Evolutionary conservation across 176 grass and related monocot genomes (phyloP), one percentile per base, ranked within the genome.

Genomic region (Areca catechu): DNA sequence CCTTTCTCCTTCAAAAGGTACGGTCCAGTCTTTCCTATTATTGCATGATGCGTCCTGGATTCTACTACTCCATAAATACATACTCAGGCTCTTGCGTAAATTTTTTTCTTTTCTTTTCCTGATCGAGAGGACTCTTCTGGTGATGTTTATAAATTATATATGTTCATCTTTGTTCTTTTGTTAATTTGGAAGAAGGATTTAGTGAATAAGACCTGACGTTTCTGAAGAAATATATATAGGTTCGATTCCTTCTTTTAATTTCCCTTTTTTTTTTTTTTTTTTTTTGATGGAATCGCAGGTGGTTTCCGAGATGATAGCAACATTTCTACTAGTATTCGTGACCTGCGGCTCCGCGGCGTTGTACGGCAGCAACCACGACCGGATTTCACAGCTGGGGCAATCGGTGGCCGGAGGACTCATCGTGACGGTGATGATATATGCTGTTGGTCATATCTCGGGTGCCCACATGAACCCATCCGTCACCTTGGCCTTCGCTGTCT

Each of bases 391-490:
- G 70, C 81, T 98, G 22, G 93, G 93, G 5, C 82, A 86, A 58
- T 98, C 93, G 22, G 73, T 98, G 30, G 93, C 83, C 4, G 93
- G 87, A 48, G 93, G 93, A 0, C 78, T 98, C 61, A 92, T 98
- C 74, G 93, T 98, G 53, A 92, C 88, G 0, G 87, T 92, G 5
- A 98, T 98, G 93, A 98, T 98, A 67, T 98, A 98, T 37, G 56
- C 93, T 24, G 93, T 98, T 15, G 93, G 93, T 0, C 93, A 98
- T 64, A 98, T 98, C 73, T 98, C 93, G 43, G 93, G 93, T 18
- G 93, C 93, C 4, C 93, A 98, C 84, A 98, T 98, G 93, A 98
- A 98, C 70, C 93, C 93, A 5, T 87, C 93, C 57, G 93, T 98
- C 71, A 98, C 87, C 18, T 79, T 92, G 19, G 73, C 93, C 14